Evolutionary conservation across 2,329 filamentous ascomycete genomes (phyloP).

Genomic region (Botrytis paeoniae): DNA sequence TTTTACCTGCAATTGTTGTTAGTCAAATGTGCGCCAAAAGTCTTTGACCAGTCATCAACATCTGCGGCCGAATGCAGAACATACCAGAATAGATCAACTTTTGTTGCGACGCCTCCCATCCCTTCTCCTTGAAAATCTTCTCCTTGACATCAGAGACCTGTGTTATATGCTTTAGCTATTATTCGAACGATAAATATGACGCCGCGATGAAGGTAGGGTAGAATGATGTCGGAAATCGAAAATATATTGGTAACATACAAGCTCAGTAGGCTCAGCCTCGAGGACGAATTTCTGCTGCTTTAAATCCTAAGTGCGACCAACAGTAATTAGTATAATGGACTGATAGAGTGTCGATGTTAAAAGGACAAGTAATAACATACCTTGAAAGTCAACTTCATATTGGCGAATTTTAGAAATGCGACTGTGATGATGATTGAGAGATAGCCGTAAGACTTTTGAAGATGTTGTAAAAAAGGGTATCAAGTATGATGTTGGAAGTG

Average conservation of each 20-base stretch:
- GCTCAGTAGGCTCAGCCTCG: constrained; percentile 89
- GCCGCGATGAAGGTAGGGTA: background rate
- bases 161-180: constrained; percentile 13
- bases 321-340: constrained; percentile 27
- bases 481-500: background rate
- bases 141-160: constrained; percentile 89
- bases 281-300: constrained; percentile 98
- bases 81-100: constrained; percentile 98
- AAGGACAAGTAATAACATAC: constrained; percentile 41
- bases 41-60: background rate
- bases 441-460: background rate
- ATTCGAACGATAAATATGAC: constrained; percentile 17
- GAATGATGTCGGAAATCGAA: background rate
- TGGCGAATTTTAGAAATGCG: constrained; percentile 38
- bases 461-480: background rate
- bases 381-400: constrained; percentile 72
- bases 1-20: constrained; percentile 69
- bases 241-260: constrained; percentile 56
- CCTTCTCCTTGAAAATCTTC: constrained; percentile 88
- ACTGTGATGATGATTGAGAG: background rate
- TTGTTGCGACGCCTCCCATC: constrained; percentile 85
- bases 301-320: constrained; percentile 66
- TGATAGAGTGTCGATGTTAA: constrained; percentile 26
- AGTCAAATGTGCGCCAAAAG: constrained; percentile 27
- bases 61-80: constrained; percentile 32